Conservation (phyloP, 148 eudicot species). For the Nepenthes mirabilis region DNA sequence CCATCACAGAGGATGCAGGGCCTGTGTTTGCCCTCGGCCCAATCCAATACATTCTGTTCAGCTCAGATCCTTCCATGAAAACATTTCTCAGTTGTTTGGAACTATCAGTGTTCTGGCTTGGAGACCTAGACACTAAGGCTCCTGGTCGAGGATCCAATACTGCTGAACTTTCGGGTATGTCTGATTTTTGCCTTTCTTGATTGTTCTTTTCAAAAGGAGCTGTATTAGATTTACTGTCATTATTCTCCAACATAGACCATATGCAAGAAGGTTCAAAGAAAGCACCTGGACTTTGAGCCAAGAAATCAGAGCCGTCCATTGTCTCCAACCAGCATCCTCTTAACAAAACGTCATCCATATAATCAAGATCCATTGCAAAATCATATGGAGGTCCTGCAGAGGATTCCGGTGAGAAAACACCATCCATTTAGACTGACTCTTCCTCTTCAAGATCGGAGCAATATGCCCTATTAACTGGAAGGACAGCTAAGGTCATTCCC, state of each 20-base stretch:
- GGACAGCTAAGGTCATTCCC: too few species aligned
- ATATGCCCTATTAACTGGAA: too few species aligned
- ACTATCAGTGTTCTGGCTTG: constrained; percentile 6
- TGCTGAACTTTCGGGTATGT: constrained; percentile 21
- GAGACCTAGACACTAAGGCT: constrained; percentile 11
- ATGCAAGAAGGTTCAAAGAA: constrained; percentile 43
- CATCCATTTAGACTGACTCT: constrained; percentile 35
- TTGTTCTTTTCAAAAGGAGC: constrained; percentile 17
- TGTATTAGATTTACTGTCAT: constrained; percentile 16
- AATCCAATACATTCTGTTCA: constrained; percentile 51
- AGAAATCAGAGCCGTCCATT: constrained; percentile 45
- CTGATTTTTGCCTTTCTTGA: constrained; percentile 33
- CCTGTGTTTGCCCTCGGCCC: constrained; percentile 30
- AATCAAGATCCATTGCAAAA: constrained; percentile 65
- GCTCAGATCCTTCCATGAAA: constrained; percentile 29
- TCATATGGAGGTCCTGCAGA: constrained; percentile 29
- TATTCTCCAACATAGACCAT: constrained; percentile 38
- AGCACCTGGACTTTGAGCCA: constrained; percentile 30
- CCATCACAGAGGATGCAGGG: constrained; percentile 40
- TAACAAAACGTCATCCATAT: constrained; percentile 65
- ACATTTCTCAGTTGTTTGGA: constrained; percentile 15
- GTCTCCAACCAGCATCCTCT: constrained; percentile 88
- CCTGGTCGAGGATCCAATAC: constrained; percentile 21
- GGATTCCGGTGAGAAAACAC: constrained; percentile 32
- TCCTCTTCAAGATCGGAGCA: too few species aligned